Base-by-base conservation (phyloP, 2,329 filamentous ascomycete species). In the Dothidotthia symphoricarpi region DNA sequence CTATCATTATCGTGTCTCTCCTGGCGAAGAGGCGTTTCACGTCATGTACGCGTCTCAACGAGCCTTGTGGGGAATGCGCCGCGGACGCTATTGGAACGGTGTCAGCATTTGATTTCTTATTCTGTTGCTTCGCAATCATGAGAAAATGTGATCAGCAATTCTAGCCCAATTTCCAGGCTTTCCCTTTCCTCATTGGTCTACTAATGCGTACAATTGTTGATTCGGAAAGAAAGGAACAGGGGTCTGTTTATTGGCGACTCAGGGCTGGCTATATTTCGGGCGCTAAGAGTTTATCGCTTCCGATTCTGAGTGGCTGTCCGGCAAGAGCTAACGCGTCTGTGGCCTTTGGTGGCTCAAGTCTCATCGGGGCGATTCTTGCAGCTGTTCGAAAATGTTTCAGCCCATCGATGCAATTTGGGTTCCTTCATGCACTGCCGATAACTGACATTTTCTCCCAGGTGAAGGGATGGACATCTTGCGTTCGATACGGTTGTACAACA, bases 111-210 rank as follows among this genome's bases (percentile, higher is more conserved):
- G 44, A 13, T 24, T 6, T 22, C 19, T 34, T 37, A 28, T 36
- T 54, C 46, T 36, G 45, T 59, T 62, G 63, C 56, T 56, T 64
- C 58, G 61, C 59, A 67, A 61, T n/a, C 50, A 50, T 51, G 52
- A 66, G 53, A 49, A 49, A 64, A 64, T 60, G 61, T 49, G 63
- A 64, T 62, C 58, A 65, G 63, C 57, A 49, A 53, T 61, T 51
- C 54, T 54, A 51, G 58, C 52, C 53, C 51, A 57, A 44, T 54
- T 50, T 49, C 35, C 45, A 42, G 49, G 43, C 41, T 47, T 53
- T 50, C 43, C 47, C 36, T 41, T 46, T 34, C 34, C 42, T 51
- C 42, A 60, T 66, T 65, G 61, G 61, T 47, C 34, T 51, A 41
- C 43, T 56, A 54, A 57, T 51, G 42, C 39, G 40, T 43, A 43